These are phyloP conservation scores for Biancaea sappan DNA, from an alignment of 306 rosid species.

Conservation along the genomic window DNA sequence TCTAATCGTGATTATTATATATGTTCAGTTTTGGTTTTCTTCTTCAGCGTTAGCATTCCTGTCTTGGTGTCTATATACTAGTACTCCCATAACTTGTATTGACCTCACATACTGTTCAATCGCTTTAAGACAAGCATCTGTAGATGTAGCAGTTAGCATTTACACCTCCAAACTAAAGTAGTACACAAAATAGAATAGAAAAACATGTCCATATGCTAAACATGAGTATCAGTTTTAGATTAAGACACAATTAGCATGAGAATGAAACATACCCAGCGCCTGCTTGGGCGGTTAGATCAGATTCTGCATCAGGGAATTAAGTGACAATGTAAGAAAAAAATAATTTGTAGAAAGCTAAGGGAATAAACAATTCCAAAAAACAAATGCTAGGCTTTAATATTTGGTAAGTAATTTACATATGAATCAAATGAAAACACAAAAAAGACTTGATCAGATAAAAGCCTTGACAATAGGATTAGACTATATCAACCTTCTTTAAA, in stretches of 20 bases:
- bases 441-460: too few species aligned
- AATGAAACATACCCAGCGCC: slow-evolving; percentile 82
- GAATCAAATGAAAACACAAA: too few species aligned
- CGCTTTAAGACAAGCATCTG: background rate
- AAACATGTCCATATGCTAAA: background rate
- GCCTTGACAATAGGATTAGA: too few species aligned
- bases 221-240: background rate
- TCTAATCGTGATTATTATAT: too few species aligned
- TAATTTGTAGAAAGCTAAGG: background rate
- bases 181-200: background rate
- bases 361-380: background rate
- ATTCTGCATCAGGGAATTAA: slow-evolving; percentile 72
- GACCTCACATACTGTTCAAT: too few species aligned
- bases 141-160: background rate
- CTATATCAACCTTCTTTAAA: too few species aligned
- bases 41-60: too few species aligned
- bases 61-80: too few species aligned
- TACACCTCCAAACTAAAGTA: background rate
- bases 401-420: background rate
- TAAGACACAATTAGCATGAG: slow-evolving; percentile 3
- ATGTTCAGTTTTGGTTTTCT: too few species aligned
- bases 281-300: slow-evolving; percentile 97
- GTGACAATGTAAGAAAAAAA: slow-evolving; percentile 26
- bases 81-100: too few species aligned
- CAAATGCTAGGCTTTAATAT: background rate